Evolutionary conservation across 371 early-diverging fungal species (phyloP).

Genomic region (Mycotypha africana): DNA sequence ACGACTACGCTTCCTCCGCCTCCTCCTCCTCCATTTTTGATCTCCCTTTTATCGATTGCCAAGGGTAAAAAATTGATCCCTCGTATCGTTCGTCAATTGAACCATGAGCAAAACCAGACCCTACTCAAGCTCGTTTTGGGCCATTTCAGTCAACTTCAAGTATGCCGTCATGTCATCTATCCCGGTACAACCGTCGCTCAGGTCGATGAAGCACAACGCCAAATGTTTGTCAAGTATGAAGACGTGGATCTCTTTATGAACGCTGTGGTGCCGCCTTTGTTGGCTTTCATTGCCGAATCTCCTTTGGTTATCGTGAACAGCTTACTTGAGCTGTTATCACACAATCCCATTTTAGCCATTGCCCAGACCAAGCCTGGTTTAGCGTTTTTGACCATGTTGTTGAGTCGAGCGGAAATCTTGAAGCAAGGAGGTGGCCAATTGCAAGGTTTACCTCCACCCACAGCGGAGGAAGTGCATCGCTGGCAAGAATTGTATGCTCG

Average conservation of each 20-base stretch:
- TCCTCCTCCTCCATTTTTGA: conserved; percentile 41
- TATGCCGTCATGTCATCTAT: conserved; percentile 65
- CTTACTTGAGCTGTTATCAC: conserved; percentile 76
- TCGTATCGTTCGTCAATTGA: conserved; percentile 74
- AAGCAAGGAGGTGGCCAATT: conserved; percentile 70
- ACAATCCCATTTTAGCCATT: conserved; percentile 80
- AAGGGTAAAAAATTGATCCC: conserved; percentile 88
- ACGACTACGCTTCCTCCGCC: too few species aligned
- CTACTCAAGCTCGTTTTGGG: conserved; percentile 74
- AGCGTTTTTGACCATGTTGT: conserved; percentile 82
- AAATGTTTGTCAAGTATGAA: conserved; percentile 35
- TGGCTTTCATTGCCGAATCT: conserved; percentile 75
- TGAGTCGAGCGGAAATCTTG: conserved; percentile 86
- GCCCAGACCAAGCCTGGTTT: conserved; percentile 84
- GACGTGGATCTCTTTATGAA: conserved; percentile 84
- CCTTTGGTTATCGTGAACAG: conserved; percentile 77
- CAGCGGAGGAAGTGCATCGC: conserved; percentile 56
- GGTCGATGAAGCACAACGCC: conserved; percentile 43
- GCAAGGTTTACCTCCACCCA: conserved; percentile 50
- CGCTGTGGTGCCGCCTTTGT: conserved; percentile 75
- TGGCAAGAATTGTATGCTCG: conserved; percentile 76
- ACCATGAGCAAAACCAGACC: conserved; percentile 71
- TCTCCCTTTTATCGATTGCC: conserved; percentile 62
- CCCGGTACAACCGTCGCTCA: conserved; percentile 42
- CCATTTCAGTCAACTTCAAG: conserved; percentile 81